Conservation (phyloP, 2,329 filamentous ascomycete species). For the Thelonectria blattea region DNA sequence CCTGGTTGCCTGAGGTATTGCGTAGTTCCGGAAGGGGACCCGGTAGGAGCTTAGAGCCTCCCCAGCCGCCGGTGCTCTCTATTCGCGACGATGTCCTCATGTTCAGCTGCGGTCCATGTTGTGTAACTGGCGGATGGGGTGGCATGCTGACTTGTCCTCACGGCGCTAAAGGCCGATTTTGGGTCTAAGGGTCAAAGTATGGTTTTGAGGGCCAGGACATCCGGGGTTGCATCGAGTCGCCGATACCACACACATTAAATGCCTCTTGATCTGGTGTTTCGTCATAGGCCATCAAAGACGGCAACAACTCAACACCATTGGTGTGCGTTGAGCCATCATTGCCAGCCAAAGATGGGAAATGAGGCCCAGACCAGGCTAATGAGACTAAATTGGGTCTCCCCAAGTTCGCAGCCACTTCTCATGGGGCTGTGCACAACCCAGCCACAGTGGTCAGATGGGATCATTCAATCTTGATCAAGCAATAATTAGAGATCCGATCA, state of each 20-base stretch:
- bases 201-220: too few relatives aligned
- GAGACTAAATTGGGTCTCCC: too few relatives aligned
- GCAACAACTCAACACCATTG: not conserved
- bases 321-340: too few relatives aligned
- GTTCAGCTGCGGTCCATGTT: too few relatives aligned
- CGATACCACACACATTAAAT: not conserved
- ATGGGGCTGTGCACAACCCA: not conserved
- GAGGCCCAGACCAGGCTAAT: not conserved
- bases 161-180: too few relatives aligned
- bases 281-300: not conserved
- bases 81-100: too few relatives aligned
- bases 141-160: too few relatives aligned
- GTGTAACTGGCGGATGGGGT: too few relatives aligned
- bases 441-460: not conserved
- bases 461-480: not conserved
- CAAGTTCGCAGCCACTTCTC: not conserved
- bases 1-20: slow-evolving; percentile 12
- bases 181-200: too few relatives aligned
- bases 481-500: not conserved
- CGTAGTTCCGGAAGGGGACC: not conserved
- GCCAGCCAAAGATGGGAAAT: not conserved
- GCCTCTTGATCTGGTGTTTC: not conserved
- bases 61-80: not conserved
- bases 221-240: not conserved
- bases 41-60: not conserved